Evolutionary conservation across 306 rosid genomes (phyloP), one percentile per base, ranked within the genome.

Genomic region (Albizia julibrissin): DNA sequence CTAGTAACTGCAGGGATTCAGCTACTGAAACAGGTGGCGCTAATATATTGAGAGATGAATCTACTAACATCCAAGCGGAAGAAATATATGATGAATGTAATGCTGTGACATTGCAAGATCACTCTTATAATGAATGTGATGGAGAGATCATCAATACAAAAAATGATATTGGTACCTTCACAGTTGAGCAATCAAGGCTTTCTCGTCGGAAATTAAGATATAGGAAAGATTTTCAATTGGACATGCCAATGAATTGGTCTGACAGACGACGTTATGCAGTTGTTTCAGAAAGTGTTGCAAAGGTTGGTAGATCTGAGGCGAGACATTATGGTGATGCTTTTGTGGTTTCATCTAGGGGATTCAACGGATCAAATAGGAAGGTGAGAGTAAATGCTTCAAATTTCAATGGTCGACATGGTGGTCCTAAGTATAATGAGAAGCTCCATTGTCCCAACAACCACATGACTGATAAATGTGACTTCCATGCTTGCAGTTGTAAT

Each of bases 401-500:
- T 85, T 80, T 93, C 73, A 92, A 52, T 83, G 85, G 89, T 84
- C 94, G 97, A 77, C 88, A 87, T 80, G 85, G 84, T 79, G 93
- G 93, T 85, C 80, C 87, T 6, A 96, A 91, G 92, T 85, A 83
- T 72, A 84, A 87, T 58, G 96, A 91, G 82, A 95, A 91, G 89
- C 81, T 89, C 76, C 82, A 84, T 79, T 86, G 89, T 84, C 84
- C 94, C 76, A 86, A 77, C 85, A 85, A 87, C 88, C 83, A 91
- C 85, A 69, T 80, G 78, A 83, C 72, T 81, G 97, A 91, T 68
- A 87, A 92, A 86, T 86, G 89, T 67, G 97, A 93, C 62, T 87
- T 43, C 78, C 87, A 90, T 87, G 89, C 98, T 76, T 96, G 98
- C 86, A 78, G 91, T 87, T 93, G 99, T 78, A 86, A 83, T 89